A percentile compares a stretch with the other conserved stretches of the same genome.
These are phyloP conservation scores for Narthecium ossifragum DNA, from an alignment of 106 monocot species.

Conservation along the genomic window DNA sequence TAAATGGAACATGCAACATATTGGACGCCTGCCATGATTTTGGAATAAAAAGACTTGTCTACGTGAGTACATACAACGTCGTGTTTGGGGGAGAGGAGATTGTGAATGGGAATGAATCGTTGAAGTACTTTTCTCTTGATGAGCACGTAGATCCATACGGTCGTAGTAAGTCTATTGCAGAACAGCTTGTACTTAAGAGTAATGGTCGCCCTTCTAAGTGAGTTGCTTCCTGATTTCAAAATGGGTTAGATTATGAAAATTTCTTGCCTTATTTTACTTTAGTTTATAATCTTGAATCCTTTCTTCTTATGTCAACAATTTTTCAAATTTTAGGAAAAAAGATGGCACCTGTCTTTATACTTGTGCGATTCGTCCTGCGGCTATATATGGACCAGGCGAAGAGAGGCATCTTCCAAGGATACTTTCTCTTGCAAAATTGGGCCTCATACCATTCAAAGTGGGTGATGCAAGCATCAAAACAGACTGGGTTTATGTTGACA, in stretches of 20 bases:
- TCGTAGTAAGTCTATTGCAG: conserved; percentile 82
- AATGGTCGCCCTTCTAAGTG: conserved; percentile 79
- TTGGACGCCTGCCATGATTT: conserved; percentile 77
- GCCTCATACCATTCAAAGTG: conserved; percentile 65
- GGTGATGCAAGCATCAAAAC: conserved; percentile 65
- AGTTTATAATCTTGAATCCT: not conserved
- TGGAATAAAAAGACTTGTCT: conserved; percentile 77
- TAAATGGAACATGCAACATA: conserved; percentile 90
- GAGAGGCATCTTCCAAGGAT: conserved; percentile 94
- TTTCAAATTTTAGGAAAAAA: conserved; percentile 38
- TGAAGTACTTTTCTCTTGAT: conserved; percentile 82
- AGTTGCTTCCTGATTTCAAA: conserved; percentile 8
- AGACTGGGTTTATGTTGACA: conserved; percentile 95
- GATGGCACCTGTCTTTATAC: conserved; percentile 59
- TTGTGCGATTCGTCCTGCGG: conserved; percentile 92
- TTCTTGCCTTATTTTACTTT: not conserved
- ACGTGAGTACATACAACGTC: conserved; percentile 94
- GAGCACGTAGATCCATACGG: conserved; percentile 94
- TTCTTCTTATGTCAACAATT: not conserved
- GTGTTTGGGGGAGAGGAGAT: conserved; percentile 97
- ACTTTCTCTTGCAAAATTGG: conserved; percentile 72
- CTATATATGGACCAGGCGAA: conserved; percentile 97
- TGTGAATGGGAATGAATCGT: conserved; percentile 77
- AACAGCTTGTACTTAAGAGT: conserved; percentile 88
- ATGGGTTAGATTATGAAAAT: not conserved